These are phyloP conservation scores for Micromonas commoda DNA, from an alignment of 139 green algal genomes.

Conservation along the genomic window DNA sequence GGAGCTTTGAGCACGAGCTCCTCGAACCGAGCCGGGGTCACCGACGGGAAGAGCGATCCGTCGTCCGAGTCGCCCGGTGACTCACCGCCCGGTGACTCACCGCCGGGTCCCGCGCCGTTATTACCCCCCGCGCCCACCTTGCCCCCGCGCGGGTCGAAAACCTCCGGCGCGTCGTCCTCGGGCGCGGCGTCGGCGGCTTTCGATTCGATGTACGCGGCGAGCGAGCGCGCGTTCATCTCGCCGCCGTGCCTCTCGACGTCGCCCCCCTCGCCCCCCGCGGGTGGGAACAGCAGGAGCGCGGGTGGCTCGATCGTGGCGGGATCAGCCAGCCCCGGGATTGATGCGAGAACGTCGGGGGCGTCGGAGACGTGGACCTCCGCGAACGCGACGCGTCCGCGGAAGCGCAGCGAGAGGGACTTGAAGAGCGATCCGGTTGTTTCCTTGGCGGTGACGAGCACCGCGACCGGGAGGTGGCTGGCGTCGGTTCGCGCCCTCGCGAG, in stretches of 20 bases:
- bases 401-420: neutral
- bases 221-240: neutral
- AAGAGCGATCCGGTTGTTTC: neutral
- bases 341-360: neutral
- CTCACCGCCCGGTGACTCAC: neutral
- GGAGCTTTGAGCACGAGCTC: neutral
- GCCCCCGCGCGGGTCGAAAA: neutral
- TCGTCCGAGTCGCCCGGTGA: neutral
- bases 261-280: neutral
- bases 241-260: neutral
- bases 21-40: neutral
- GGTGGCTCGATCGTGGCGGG: neutral
- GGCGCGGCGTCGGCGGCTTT: neutral
- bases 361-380: neutral
- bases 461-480: neutral
- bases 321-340: neutral
- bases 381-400: neutral
- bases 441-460: neutral
- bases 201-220: neutral
- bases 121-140: neutral
- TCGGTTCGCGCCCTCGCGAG: neutral
- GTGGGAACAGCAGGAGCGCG: neutral
- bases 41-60: neutral
- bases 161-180: constrained; percentile 2
- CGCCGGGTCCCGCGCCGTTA: neutral